Evolutionary conservation across 495 filamentous ascomycete species (phyloP).

Genomic region (Penicillium diatomitis): DNA sequence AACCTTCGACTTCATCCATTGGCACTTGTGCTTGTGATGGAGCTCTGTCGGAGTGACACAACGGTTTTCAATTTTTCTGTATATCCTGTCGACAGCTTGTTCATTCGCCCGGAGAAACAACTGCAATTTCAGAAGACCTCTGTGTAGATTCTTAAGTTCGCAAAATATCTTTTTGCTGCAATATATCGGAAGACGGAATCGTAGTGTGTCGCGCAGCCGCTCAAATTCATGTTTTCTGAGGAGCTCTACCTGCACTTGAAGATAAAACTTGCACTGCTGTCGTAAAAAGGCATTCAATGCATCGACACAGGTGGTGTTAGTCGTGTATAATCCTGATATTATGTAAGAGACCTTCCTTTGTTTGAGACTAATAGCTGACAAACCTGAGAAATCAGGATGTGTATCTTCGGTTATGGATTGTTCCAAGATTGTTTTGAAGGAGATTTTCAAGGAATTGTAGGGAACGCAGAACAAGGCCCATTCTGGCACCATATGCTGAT

Average conservation of each 20-base stretch:
- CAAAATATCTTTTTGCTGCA: background rate
- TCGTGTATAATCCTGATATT: background rate
- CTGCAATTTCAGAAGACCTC: too few relatives aligned
- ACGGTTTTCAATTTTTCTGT: constrained; percentile 2
- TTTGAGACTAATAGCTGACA: background rate
- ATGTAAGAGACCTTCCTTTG: background rate
- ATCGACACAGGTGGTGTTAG: background rate
- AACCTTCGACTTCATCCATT: background rate
- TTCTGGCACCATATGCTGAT: constrained; percentile 13
- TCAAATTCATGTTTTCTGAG: background rate
- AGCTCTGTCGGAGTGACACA: background rate
- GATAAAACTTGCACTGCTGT: background rate
- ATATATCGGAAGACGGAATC: background rate
- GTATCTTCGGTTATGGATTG: background rate
- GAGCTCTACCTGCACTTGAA: background rate
- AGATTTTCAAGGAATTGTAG: constrained; percentile 12
- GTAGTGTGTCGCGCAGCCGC: background rate
- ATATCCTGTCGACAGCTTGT: constrained; percentile 3
- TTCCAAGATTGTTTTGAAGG: constrained; percentile 2
- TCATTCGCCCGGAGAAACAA: constrained; percentile 5
- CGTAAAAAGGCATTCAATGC: background rate
- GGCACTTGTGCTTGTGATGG: constrained; percentile 1
- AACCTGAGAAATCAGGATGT: background rate
- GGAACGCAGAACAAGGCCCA: constrained; percentile 16
- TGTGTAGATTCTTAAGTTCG: constrained; percentile 5